Evolutionary conservation across 2,329 filamentous ascomycete genomes (phyloP), one percentile per base, ranked within the genome.

Genomic region (Xylaria sp.): DNA sequence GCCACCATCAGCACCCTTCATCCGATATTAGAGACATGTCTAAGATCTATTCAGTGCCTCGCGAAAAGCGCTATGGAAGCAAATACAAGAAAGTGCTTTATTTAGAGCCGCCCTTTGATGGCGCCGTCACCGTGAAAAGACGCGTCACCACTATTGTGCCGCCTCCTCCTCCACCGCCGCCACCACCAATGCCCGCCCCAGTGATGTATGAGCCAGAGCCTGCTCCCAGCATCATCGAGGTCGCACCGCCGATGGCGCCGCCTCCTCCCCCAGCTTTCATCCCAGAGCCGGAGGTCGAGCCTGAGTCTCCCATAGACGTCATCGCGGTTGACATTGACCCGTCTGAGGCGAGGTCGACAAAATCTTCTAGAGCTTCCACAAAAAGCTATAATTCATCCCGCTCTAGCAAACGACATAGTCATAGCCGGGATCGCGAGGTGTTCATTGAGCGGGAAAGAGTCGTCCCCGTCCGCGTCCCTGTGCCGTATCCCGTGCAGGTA

Each of bases 401-500:
- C 68, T 75, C 71, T 57, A 70, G 71, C 64, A 68, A 68, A 47
- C 69, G 71, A 24, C 72, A 71, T 19, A 70, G 75, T 48, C 64
- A 65, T 59, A 69, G 66, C 68, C 69, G 78, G 14, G 81, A 85
- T 54, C 78, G 78, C 39, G 85, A 88, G 74, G 80, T 86, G 58
- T 81, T 84, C 74, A 82, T 88, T 68, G 85, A 88, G 78, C 81
- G 85, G 30, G 86, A 88, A 74, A 80, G 81, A 60, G 72, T 84
- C 56, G 79, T 86, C 17, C 84, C 83, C 42, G 75, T 80, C 51
- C 81, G 77, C 8, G 79, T 84, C 0, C 82, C 82, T 11, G 81
- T 84, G 3, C 82, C 80, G 0, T 80, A 82, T 19, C 79, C 79
- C 7, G 79, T 84, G 1, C 83, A 81, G 19, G 80, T 83, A 5